phyloP scores from a whole-genome alignment of 75 land plant species.

The Adiantum capillusveneris region DNA sequence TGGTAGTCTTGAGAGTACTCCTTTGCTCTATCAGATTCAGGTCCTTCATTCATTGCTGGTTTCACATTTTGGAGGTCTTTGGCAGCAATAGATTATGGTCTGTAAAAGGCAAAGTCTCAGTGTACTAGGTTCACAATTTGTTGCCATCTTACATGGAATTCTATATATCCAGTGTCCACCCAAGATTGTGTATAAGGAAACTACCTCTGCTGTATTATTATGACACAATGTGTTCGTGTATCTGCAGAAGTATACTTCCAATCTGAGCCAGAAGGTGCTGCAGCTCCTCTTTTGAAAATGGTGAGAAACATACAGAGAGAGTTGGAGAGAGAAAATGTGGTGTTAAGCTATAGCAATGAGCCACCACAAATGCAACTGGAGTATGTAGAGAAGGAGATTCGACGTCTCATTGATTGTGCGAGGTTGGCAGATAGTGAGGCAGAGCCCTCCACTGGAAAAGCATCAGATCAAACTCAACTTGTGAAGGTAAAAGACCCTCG shows the following conservation, averaged over 20 bases:
- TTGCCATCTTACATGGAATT: too few relatives aligned
- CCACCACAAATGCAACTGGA: slow-evolving; percentile 21
- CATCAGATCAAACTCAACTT: not conserved
- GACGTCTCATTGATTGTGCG: slow-evolving; percentile 14
- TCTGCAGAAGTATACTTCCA: slow-evolving; percentile 18
- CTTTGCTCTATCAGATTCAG: too few relatives aligned
- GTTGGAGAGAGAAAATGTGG: slow-evolving; percentile 22
- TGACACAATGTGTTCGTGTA: not conserved
- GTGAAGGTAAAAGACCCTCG: not conserved
- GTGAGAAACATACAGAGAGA: slow-evolving; percentile 25
- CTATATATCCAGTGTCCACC: too few relatives aligned
- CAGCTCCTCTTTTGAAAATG: slow-evolving; percentile 18
- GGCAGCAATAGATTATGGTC: too few relatives aligned
- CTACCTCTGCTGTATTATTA: not conserved
- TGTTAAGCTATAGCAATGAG: slow-evolving; percentile 15
- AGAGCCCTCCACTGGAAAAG: not conserved
- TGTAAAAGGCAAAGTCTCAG: too few relatives aligned
- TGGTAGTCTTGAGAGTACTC: too few relatives aligned
- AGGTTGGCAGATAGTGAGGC: slow-evolving; percentile 1
- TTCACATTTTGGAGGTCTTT: too few relatives aligned
- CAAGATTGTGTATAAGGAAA: not conserved
- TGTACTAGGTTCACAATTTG: too few relatives aligned
- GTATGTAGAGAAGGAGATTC: slow-evolving; percentile 19
- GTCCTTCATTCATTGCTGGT: too few relatives aligned
- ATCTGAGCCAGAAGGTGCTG: slow-evolving; percentile 15